Base-by-base conservation (phyloP, 129 eudicot species). In the Arctium lappa region DNA sequence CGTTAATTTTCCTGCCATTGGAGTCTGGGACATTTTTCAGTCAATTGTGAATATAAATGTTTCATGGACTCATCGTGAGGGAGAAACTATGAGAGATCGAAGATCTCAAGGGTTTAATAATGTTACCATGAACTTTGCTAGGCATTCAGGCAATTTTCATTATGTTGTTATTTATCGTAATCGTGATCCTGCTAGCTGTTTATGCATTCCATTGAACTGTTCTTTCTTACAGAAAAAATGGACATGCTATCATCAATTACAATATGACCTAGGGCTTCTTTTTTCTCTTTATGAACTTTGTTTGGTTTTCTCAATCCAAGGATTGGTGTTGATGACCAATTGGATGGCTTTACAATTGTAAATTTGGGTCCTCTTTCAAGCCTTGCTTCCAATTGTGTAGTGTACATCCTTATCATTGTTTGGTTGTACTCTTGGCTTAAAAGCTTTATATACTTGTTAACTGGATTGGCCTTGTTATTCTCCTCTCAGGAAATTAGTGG, bases 301-400 rank as follows among this genome's bases (percentile, higher is more conserved):
- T 69, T 69, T 40, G 76, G 66, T 44, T 42, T 69, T 79, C n/a
- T 11, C 32, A 6, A 4, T 68, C 32, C 31, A 42, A 69, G 42
- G 40, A 63, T 79, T 69, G 18, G 18, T 42, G 83, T 79, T 13
- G 33, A 79, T 79, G 9, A 6, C 68, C 68, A 60, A 5, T 60
- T 60, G 27, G 9, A 69, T 69, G 82, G 5, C 75, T 22, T 60
- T 60, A 33, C 12, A 10, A 9, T 34, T 37, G 11, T 15, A 56
- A n/a, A 22, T 77, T 60, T 60, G 68, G 68, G 72, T 2, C 32
- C 22, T 29, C 29, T 56, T 56, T 16, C 34, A 37, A 1, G 2
- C 48, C 1, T 8, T 77, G 48, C 9, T 36, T 18, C 16, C 30
- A 50, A 13, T 9, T 37, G 16, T 72, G 31, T 36, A n/a, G 46